phyloP scores from a whole-genome alignment of 2,329 filamentous ascomycete species.

The Leptosphaerulina australis region DNA sequence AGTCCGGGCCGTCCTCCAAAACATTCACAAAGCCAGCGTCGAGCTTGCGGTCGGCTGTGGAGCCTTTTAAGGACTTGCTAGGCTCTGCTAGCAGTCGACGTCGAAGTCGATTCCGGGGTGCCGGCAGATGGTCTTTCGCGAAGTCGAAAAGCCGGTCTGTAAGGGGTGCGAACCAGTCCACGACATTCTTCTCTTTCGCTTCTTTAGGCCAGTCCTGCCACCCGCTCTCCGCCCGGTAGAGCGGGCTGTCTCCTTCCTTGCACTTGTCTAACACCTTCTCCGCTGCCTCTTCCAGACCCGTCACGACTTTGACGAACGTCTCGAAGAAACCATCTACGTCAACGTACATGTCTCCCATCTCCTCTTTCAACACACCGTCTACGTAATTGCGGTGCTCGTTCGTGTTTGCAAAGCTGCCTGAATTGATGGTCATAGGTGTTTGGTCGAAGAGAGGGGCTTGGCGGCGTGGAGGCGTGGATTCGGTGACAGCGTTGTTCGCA shows the following conservation, averaged over 20 bases:
- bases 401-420: too few relatives aligned
- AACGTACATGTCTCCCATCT: slow-evolving; percentile 26
- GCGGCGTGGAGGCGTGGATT: too few relatives aligned
- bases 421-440: too few relatives aligned
- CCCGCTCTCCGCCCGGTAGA: slow-evolving; percentile 27
- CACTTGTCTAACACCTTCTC: slow-evolving; percentile 23
- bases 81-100: slow-evolving; percentile 27
- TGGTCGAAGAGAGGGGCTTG: too few relatives aligned
- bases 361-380: slow-evolving; percentile 22
- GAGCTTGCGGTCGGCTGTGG: slow-evolving; percentile 24
- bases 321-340: slow-evolving; percentile 31
- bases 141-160: slow-evolving; percentile 25
- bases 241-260: slow-evolving; percentile 28
- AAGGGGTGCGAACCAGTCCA: slow-evolving; percentile 27
- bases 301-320: slow-evolving; percentile 24
- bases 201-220: slow-evolving; percentile 29
- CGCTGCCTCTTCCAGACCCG: background rate
- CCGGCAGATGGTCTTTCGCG: slow-evolving; percentile 19
- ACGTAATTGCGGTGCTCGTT: too few relatives aligned
- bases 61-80: slow-evolving; percentile 22
- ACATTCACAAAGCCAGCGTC: slow-evolving; percentile 17
- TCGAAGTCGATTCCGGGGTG: slow-evolving; percentile 14
- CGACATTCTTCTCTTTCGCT: slow-evolving; percentile 28
- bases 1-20: background rate
- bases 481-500: too few relatives aligned